A percentile compares a stretch with the other conserved stretches of the same genome.
Conservation (phyloP, 345 rosid species). For the Lumnitzera littorea region DNA sequence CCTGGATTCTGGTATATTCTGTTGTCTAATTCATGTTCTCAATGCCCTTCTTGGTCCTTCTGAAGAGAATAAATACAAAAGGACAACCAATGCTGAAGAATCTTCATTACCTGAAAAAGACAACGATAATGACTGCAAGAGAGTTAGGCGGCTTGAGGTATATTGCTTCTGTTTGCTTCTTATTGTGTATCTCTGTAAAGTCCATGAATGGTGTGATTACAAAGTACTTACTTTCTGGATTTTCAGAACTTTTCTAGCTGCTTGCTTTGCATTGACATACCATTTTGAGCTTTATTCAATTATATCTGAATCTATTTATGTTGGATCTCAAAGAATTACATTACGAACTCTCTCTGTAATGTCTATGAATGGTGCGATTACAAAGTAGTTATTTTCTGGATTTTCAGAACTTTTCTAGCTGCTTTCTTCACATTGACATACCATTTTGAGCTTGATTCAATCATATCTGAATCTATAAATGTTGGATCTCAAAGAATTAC, state of each 20-base stretch:
- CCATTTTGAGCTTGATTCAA: too few species aligned
- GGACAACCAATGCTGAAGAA: constrained; percentile 26
- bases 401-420: too few species aligned
- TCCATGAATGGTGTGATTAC: not conserved
- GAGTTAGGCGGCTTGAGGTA: constrained; percentile 82
- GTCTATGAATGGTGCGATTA: not conserved
- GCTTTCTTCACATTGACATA: too few species aligned
- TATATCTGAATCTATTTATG: too few species aligned
- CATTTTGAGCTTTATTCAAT: too few species aligned
- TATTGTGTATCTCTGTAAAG: not conserved
- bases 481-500: too few species aligned
- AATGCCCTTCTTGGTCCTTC: constrained; percentile 62
- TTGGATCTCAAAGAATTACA: too few species aligned
- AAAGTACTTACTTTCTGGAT: not conserved
- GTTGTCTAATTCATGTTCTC: constrained; percentile 86
- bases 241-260: too few species aligned
- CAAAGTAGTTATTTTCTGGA: not conserved
- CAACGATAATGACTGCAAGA: constrained; percentile 24
- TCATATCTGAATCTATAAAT: too few species aligned
- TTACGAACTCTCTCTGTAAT: not conserved
- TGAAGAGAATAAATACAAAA: constrained; percentile 31
- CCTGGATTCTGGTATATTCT: constrained; percentile 96
- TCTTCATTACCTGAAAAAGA: constrained; percentile 31
- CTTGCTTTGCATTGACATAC: too few species aligned
- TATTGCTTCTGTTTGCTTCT: constrained; percentile 9